phyloP scores from a whole-genome alignment of 75 land plant species.

The Picea sitchensis region DNA sequence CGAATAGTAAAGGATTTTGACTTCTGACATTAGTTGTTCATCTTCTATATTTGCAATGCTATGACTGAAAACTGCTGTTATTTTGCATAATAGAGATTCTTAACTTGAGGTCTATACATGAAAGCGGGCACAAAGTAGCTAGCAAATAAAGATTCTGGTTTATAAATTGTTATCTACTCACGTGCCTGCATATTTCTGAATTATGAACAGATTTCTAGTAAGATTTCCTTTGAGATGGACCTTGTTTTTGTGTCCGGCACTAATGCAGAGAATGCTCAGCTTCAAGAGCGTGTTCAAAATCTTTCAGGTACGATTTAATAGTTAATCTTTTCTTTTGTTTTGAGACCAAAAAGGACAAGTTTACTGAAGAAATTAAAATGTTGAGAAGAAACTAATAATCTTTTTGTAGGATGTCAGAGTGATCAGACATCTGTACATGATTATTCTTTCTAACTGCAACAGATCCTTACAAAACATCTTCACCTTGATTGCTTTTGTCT shows the following conservation, averaged over 20 bases:
- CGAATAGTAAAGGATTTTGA: not conserved
- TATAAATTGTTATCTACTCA: not conserved
- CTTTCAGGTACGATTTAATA: constrained; percentile 61
- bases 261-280: constrained; percentile 27
- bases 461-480: not conserved
- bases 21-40: not conserved
- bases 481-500: not conserved
- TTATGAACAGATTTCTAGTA: constrained; percentile 52
- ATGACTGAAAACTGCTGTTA: not conserved
- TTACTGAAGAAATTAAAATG: not conserved
- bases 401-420: not conserved
- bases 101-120: constrained; percentile 7
- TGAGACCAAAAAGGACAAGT: not conserved
- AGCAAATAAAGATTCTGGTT: not conserved
- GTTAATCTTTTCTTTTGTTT: not conserved
- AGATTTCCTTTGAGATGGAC: constrained; percentile 65
- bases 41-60: not conserved
- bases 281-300: constrained; percentile 48
- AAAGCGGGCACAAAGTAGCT: not conserved
- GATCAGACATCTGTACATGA: not conserved
- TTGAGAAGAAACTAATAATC: not conserved
- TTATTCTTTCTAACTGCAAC: not conserved
- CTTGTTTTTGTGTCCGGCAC: constrained; percentile 74
- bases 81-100: not conserved
- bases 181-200: constrained; percentile 9